Evolutionary conservation across 2,329 filamentous ascomycete genomes (phyloP).

Genomic region (Venturiaceae sp.): DNA sequence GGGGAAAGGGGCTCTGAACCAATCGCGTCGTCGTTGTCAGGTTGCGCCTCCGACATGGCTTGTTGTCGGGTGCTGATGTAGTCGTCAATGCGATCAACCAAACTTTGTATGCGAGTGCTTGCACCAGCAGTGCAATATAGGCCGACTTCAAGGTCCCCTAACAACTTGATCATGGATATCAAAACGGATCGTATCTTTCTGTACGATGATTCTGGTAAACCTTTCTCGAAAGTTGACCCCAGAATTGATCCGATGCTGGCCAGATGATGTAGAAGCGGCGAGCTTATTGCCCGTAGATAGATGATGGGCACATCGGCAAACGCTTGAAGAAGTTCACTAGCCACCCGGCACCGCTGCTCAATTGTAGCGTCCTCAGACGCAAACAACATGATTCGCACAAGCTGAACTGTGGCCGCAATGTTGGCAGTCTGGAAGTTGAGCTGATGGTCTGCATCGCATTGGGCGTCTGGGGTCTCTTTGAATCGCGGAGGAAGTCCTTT

Average conservation of each 20-base stretch:
- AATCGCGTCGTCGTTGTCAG: neutral
- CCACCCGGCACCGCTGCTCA: constrained; percentile 36
- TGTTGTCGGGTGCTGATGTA: neutral
- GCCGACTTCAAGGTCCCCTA: constrained; percentile 32
- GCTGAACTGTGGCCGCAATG: constrained; percentile 37
- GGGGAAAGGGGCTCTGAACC: neutral
- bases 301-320: constrained; percentile 34
- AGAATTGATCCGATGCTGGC: constrained; percentile 40
- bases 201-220: constrained; percentile 32
- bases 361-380: constrained; percentile 24
- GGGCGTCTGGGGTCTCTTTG: constrained; percentile 16
- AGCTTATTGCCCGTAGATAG: constrained; percentile 38
- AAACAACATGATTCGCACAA: constrained; percentile 38
- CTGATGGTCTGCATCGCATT: constrained; percentile 26
- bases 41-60: neutral
- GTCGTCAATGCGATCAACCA: neutral
- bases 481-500: constrained; percentile 19
- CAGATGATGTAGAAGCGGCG: constrained; percentile 39
- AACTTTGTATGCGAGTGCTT: neutral
- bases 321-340: constrained; percentile 31
- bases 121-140: constrained; percentile 22
- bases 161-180: constrained; percentile 34
- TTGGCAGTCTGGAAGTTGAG: constrained; percentile 42
- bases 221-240: constrained; percentile 36
- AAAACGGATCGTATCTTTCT: constrained; percentile 31